Percentiles rank a stretch among this genome's conserved stretches.
Evolutionary conservation across 2,329 filamentous ascomycete genomes (phyloP).

Genomic region (Cercospora canescens): DNA sequence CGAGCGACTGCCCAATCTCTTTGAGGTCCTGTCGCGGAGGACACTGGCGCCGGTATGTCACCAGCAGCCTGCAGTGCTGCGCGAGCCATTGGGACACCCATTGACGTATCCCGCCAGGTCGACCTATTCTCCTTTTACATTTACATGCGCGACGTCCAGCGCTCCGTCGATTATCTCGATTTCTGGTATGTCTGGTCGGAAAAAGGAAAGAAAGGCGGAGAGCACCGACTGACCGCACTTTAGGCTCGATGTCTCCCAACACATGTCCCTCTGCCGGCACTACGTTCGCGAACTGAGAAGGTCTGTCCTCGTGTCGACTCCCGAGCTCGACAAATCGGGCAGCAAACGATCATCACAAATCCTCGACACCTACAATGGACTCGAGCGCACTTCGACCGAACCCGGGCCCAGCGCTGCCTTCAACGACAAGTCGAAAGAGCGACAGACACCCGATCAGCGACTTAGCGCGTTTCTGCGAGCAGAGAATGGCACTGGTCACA

Average conservation of each 20-base stretch:
- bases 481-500: slow-evolving; percentile 48
- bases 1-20: slow-evolving; percentile 88
- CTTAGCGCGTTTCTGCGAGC: slow-evolving; percentile 77
- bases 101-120: slow-evolving; percentile 48
- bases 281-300: slow-evolving; percentile 94
- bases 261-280: slow-evolving; percentile 96
- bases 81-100: neutral
- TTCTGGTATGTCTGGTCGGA: slow-evolving; percentile 73
- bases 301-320: slow-evolving; percentile 89
- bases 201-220: neutral
- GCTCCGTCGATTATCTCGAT: slow-evolving; percentile 95
- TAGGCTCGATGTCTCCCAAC: slow-evolving; percentile 98
- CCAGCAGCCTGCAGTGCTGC: neutral
- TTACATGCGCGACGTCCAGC: slow-evolving; percentile 98
- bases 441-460: slow-evolving; percentile 75
- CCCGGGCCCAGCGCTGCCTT: slow-evolving; percentile 34
- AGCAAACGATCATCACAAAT: slow-evolving; percentile 84
- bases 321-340: slow-evolving; percentile 75
- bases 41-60: slow-evolving; percentile 71
- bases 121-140: slow-evolving; percentile 99
- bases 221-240: neutral
- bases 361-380: slow-evolving; percentile 56
- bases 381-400: slow-evolving; percentile 48
- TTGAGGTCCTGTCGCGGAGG: slow-evolving; percentile 89
- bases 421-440: slow-evolving; percentile 46